Evolutionary conservation across 768 basidiomycete species (phyloP).

Genomic region (Neoboletus magnificus): DNA sequence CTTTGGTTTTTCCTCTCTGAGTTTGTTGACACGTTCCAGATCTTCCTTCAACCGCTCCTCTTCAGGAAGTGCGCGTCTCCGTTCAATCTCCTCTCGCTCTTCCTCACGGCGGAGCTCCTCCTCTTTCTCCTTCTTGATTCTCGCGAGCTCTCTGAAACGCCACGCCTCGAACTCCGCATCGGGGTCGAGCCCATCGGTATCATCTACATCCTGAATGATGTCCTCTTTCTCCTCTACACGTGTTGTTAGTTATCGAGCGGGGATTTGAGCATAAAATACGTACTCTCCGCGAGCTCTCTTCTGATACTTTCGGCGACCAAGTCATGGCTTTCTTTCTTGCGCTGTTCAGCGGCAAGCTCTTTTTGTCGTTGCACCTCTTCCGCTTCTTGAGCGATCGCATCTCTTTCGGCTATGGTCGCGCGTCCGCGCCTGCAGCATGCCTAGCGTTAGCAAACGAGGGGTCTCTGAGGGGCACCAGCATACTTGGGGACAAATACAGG

Average conservation of each 20-base stretch:
- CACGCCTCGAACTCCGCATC: slow-evolving; percentile 92
- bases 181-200: slow-evolving; percentile 91
- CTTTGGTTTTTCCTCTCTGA: slow-evolving; percentile 85
- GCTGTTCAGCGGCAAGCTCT: slow-evolving; percentile 75
- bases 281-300: slow-evolving; percentile 89
- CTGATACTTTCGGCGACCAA: slow-evolving; percentile 93
- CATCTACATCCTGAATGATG: slow-evolving; percentile 83
- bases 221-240: slow-evolving; percentile 83
- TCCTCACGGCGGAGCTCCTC: slow-evolving; percentile 75
- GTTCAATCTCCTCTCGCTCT: slow-evolving; percentile 88
- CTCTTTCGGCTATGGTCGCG: slow-evolving; percentile 66
- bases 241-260: not conserved
- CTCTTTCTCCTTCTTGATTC: slow-evolving; percentile 94
- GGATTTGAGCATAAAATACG: slow-evolving; percentile 28
- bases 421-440: slow-evolving; percentile 59
- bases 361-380: slow-evolving; percentile 71
- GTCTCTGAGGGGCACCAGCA: slow-evolving; percentile 24
- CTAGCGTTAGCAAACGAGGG: not conserved
- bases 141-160: slow-evolving; percentile 88
- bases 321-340: slow-evolving; percentile 85
- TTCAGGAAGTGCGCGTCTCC: slow-evolving; percentile 89
- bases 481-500: slow-evolving; percentile 97
- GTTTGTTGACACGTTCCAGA: slow-evolving; percentile 76
- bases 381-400: slow-evolving; percentile 62
- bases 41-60: slow-evolving; percentile 92